Conservation (phyloP, 495 filamentous ascomycete species). For the Cryomyces minteri region DNA sequence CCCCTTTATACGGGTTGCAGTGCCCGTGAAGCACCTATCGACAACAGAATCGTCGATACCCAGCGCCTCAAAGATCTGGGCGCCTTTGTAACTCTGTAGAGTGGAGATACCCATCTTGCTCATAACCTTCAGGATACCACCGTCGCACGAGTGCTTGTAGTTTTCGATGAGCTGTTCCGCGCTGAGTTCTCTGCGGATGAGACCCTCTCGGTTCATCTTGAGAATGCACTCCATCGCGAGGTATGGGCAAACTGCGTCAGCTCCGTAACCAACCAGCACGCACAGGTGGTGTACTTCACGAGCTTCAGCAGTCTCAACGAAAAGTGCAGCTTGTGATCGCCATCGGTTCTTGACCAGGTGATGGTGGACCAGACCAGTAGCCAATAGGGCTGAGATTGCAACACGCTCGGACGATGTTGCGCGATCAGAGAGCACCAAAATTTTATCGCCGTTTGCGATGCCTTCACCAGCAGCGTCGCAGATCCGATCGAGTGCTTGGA, state of each 20-base stretch:
- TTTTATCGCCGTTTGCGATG: conserved; percentile 66
- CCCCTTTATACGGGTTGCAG: conserved; percentile 88
- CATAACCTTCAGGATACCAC: conserved; percentile 99
- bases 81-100: conserved; percentile 94
- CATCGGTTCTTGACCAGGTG: conserved; percentile 95
- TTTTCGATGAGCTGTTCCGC: conserved; percentile 82
- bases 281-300: conserved; percentile 99
- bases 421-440: conserved; percentile 84
- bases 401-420: conserved; percentile 71
- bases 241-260: conserved; percentile 93
- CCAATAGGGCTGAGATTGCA: conserved; percentile 73
- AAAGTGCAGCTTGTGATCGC: conserved; percentile 73
- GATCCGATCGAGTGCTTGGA: conserved; percentile 77
- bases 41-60: conserved; percentile 92
- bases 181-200: conserved; percentile 77
- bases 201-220: conserved; percentile 91
- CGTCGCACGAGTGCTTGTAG: conserved; percentile 96
- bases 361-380: conserved; percentile 91
- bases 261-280: conserved; percentile 90
- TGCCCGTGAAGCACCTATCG: conserved; percentile 91
- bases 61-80: conserved; percentile 98
- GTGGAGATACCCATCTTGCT: conserved; percentile 99
- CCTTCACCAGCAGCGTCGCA: conserved; percentile 73
- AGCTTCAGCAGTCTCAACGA: conserved; percentile 91
- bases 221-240: conserved; percentile 95